Percentiles rank a stretch among this genome's conserved stretches.
Conservation (phyloP, 768 basidiomycete genomes). For the Tephrocybe sp. region DNA sequence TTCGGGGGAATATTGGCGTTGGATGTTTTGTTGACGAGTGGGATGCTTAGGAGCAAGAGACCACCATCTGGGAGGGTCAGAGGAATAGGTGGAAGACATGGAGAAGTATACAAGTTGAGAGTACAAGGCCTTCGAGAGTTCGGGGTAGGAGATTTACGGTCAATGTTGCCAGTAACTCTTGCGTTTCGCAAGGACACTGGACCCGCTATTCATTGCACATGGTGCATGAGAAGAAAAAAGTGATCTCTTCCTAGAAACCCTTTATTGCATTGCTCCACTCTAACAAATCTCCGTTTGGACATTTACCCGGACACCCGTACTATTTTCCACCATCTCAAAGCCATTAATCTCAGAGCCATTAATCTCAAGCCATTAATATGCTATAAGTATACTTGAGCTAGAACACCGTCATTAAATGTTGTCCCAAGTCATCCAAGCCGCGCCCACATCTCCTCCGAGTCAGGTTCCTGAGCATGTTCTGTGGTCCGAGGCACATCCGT, state of each 20-base stretch:
- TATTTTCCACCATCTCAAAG: no score
- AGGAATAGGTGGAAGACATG: constrained; percentile 34
- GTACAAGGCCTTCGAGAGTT: neutral
- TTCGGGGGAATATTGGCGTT: constrained; percentile 25
- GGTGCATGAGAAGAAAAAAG: constrained; percentile 14
- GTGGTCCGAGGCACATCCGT: constrained; percentile 61
- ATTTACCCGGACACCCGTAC: neutral
- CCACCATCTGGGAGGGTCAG: constrained; percentile 43
- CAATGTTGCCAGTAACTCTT: constrained; percentile 9
- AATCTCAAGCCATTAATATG: constrained; percentile 4
- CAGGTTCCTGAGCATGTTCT: constrained; percentile 43
- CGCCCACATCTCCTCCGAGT: constrained; percentile 72
- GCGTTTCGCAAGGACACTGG: constrained; percentile 1
- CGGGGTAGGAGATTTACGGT: neutral
- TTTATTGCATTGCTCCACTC: constrained; percentile 3
- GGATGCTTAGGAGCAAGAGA: constrained; percentile 31
- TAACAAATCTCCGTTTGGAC: constrained; percentile 10
- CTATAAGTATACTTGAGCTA: constrained; percentile 5
- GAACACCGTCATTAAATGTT: constrained; percentile 8
- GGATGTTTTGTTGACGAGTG: constrained; percentile 24
- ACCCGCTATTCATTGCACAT: constrained; percentile 14
- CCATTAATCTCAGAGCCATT: neutral
- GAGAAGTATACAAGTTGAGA: constrained; percentile 10
- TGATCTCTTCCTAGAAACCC: constrained; percentile 13
- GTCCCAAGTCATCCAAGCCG: constrained; percentile 43